Conservation (phyloP, 2,329 filamentous ascomycete genomes). For the Cercospora sp. region DNA sequence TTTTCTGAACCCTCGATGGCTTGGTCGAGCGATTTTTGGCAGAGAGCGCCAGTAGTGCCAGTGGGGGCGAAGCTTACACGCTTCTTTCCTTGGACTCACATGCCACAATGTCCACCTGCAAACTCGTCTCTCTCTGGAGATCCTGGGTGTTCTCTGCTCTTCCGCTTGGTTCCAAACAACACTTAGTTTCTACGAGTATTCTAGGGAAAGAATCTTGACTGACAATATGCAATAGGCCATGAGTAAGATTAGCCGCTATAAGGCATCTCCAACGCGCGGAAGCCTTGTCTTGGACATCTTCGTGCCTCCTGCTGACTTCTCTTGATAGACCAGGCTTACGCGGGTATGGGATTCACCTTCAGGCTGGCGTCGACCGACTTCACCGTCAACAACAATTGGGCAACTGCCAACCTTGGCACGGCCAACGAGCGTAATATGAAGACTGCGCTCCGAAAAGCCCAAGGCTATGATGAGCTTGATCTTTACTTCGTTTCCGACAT, state of each 20-base stretch:
- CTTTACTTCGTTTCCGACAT: conserved; percentile 59
- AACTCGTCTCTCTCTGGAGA: neutral
- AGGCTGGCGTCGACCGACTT: conserved; percentile 48
- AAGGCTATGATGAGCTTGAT: conserved; percentile 52
- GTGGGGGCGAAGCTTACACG: neutral
- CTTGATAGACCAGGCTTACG: conserved; percentile 37
- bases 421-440: conserved; percentile 49
- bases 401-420: conserved; percentile 46
- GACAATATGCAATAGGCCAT: neutral
- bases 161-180: neutral
- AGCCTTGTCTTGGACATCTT: too few relatives aligned
- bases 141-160: neutral
- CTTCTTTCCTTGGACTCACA: neutral
- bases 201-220: neutral
- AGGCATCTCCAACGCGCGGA: too few relatives aligned
- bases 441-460: conserved; percentile 51
- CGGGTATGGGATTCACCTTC: conserved; percentile 43
- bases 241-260: neutral
- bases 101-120: neutral
- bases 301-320: too few relatives aligned
- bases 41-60: neutral
- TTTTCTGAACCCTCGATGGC: too few relatives aligned
- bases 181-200: neutral
- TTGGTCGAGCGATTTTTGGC: neutral
- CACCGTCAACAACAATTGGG: conserved; percentile 55